These are phyloP conservation scores for Hericium coralloides DNA, from an alignment of 768 basidiomycete genomes.

Conservation along the genomic window DNA sequence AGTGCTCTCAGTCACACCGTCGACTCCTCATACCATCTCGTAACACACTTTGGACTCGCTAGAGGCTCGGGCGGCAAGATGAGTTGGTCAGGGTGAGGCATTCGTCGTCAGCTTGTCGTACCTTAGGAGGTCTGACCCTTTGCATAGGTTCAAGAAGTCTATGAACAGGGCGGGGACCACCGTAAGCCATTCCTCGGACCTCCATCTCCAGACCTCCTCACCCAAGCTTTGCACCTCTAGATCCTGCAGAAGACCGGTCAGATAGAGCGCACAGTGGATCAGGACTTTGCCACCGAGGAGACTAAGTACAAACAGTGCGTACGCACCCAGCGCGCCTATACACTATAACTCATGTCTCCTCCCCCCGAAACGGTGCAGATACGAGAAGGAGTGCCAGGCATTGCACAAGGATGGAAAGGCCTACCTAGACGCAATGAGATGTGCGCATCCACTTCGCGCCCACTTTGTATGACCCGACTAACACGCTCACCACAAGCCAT, in stretches of 20 bases:
- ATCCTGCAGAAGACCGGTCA: slow-evolving; percentile 97
- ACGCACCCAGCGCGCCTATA: background rate
- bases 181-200: slow-evolving; percentile 31
- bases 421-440: slow-evolving; percentile 91
- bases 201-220: background rate
- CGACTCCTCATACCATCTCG: background rate
- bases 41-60: background rate
- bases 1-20: background rate
- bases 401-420: slow-evolving; percentile 94
- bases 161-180: slow-evolving; percentile 89
- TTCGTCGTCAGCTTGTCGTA: background rate
- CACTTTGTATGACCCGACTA: background rate
- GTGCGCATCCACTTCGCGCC: slow-evolving; percentile 34
- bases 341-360: background rate
- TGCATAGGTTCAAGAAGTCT: slow-evolving; percentile 80
- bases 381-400: slow-evolving; percentile 91
- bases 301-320: slow-evolving; percentile 82
- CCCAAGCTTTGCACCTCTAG: slow-evolving; percentile 28
- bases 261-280: slow-evolving; percentile 90
- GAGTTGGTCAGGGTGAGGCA: slow-evolving; percentile 8
- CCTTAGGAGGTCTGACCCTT: background rate
- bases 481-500: slow-evolving; percentile 48
- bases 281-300: slow-evolving; percentile 90
- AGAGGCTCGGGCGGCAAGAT: background rate
- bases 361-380: slow-evolving; percentile 35